phyloP scores from a whole-genome alignment of 495 filamentous ascomycete genomes.

The Lophiostoma macrostomum region DNA sequence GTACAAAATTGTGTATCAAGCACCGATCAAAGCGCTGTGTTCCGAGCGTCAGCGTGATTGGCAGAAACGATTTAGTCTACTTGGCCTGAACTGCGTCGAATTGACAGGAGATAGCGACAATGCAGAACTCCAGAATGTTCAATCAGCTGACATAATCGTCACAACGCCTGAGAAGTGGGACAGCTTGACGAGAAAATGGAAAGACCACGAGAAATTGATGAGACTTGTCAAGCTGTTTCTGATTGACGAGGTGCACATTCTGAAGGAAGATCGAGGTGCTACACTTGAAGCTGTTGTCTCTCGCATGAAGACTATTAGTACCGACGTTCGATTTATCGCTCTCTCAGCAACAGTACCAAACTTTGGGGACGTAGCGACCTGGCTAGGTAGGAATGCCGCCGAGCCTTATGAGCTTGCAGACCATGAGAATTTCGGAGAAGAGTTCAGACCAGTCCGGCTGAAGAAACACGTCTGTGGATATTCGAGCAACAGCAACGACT shows the following conservation, averaged over 20 bases:
- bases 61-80: conserved; percentile 73
- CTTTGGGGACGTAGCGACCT: conserved; percentile 81
- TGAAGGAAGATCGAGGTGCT: conserved; percentile 85
- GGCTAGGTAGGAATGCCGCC: conserved; percentile 77
- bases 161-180: conserved; percentile 99
- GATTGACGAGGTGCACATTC: conserved; percentile 94
- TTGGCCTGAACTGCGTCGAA: conserved; percentile 76
- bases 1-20: conserved; percentile 94
- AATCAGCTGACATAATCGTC: conserved; percentile 84
- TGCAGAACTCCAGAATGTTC: conserved; percentile 67
- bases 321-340: conserved; percentile 84
- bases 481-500: conserved; percentile 67
- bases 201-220: conserved; percentile 80
- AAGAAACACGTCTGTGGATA: conserved; percentile 85
- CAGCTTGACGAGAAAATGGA: conserved; percentile 93
- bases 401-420: conserved; percentile 66
- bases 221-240: conserved; percentile 85
- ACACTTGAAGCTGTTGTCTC: conserved; percentile 95
- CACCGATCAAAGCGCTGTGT: conserved; percentile 90
- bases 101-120: conserved; percentile 89
- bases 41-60: conserved; percentile 80
- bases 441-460: conserved; percentile 82
- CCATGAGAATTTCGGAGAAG: conserved; percentile 82
- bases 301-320: conserved; percentile 89
- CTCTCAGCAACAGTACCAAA: conserved; percentile 94